Percentiles rank a stretch among this genome's conserved stretches.
These are phyloP conservation scores for Acer saccharum DNA, from an alignment of 345 rosid genomes.

Conservation along the genomic window DNA sequence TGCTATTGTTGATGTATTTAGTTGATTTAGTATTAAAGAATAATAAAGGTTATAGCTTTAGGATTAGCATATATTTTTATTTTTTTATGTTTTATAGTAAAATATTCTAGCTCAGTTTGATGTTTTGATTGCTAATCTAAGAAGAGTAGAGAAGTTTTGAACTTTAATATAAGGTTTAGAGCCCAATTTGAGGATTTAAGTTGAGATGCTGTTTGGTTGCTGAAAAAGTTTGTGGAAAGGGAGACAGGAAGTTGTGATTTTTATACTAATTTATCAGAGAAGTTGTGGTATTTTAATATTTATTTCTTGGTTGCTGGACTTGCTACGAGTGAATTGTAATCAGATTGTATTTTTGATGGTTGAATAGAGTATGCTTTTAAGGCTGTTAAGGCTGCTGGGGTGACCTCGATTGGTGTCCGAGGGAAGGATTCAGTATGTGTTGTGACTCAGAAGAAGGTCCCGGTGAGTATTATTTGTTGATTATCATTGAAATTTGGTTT, in stretches of 20 bases:
- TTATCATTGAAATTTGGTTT: background rate
- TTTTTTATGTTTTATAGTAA: background rate
- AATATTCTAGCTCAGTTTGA: background rate
- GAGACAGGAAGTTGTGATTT: background rate
- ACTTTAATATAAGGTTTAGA: background rate
- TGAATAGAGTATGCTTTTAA: conserved; percentile 89
- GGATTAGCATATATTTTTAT: background rate
- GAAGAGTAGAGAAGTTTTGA: background rate
- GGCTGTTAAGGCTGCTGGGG: conserved; percentile 95
- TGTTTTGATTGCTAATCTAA: background rate
- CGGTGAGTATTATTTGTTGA: conserved; percentile 54
- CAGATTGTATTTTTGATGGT: conserved; percentile 2
- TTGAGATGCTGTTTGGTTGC: conserved; percentile 8
- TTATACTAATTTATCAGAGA: background rate
- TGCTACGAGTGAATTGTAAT: background rate
- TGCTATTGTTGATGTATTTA: background rate
- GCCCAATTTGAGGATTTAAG: background rate
- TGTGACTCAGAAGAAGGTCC: conserved; percentile 99
- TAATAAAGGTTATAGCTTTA: background rate
- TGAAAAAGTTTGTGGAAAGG: background rate
- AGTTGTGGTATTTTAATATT: background rate
- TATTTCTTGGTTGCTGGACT: background rate
- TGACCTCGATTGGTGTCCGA: conserved; percentile 93
- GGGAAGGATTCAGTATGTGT: conserved; percentile 96
- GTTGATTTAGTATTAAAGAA: background rate